A percentile compares a stretch with the other conserved stretches of the same genome.
Conservation (phyloP, 805 yeast species). For the Yarrowia sp. region DNA sequence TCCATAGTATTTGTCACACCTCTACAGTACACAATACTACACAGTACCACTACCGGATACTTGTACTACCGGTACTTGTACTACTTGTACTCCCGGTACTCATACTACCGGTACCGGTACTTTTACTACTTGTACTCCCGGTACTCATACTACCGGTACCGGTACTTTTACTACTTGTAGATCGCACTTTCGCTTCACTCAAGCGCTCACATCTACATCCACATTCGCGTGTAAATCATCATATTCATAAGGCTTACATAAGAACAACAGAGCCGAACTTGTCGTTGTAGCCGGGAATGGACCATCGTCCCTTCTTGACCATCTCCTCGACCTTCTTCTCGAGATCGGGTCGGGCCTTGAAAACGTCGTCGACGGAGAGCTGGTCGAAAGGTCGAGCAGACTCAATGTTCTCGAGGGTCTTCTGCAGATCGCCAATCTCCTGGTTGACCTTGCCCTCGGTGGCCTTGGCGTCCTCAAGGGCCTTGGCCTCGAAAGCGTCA, state of each 20-base stretch:
- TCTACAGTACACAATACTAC: too few species aligned
- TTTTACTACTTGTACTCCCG: background rate
- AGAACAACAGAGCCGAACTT: conserved; percentile 96
- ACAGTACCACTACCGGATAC: too few species aligned
- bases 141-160: too few species aligned
- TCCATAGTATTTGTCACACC: too few species aligned
- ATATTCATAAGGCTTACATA: conserved; percentile 51
- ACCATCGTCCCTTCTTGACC: conserved; percentile 97
- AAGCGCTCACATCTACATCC: too few species aligned
- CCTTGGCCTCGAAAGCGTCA: conserved; percentile 91
- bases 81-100: background rate
- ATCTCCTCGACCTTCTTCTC: conserved; percentile 92
- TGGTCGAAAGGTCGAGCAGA: conserved; percentile 97
- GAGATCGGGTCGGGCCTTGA: conserved; percentile 94
- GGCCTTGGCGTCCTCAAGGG: conserved; percentile 89
- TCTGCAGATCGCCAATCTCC: conserved; percentile 81
- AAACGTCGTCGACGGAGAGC: conserved; percentile 92
- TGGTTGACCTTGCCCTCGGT: conserved; percentile 86
- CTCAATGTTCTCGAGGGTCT: conserved; percentile 90
- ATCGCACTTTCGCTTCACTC: background rate
- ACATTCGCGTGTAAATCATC: background rate
- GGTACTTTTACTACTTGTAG: background rate
- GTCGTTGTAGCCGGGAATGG: conserved; percentile 97
- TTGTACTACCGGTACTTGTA: background rate
- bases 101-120: too few species aligned